Evolutionary conservation across 352 stramenopile genomes (phyloP).

Genomic region (Saprolegnia parasitica): DNA sequence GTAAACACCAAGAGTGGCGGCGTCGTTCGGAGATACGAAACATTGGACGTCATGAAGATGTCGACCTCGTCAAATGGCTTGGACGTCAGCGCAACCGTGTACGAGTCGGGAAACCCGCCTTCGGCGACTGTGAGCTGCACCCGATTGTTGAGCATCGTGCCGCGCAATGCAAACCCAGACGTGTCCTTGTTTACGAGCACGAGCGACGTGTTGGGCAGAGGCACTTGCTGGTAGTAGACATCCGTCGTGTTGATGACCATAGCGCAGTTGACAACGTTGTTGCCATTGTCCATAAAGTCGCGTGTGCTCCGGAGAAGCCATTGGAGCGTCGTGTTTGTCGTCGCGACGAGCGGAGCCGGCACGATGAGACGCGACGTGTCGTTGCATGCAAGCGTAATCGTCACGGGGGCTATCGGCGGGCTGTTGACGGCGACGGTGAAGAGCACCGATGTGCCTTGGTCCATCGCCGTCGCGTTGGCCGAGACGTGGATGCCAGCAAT

Average conservation of each 20-base stretch:
- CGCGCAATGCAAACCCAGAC: background rate
- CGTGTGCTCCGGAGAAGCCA: background rate
- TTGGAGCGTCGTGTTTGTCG: background rate
- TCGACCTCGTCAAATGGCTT: slow-evolving; percentile 6
- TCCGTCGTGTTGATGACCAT: background rate
- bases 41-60: background rate
- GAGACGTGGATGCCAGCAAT: slow-evolving; percentile 3
- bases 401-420: background rate
- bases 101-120: slow-evolving; percentile 8
- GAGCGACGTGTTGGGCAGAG: background rate
- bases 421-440: background rate
- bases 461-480: slow-evolving; percentile 1
- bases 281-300: slow-evolving; percentile 11
- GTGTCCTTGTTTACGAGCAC: background rate
- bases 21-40: background rate
- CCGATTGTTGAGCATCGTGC: background rate
- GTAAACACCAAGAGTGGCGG: slow-evolving; percentile 1
- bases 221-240: slow-evolving; percentile 6
- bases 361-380: background rate
- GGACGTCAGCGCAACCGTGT: slow-evolving; percentile 6
- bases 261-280: slow-evolving; percentile 2
- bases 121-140: slow-evolving; percentile 19
- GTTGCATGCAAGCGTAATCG: background rate
- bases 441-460: background rate
- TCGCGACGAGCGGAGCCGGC: background rate